phyloP scores from a whole-genome alignment of 495 filamentous ascomycete genomes.

The Neurospora sp. region DNA sequence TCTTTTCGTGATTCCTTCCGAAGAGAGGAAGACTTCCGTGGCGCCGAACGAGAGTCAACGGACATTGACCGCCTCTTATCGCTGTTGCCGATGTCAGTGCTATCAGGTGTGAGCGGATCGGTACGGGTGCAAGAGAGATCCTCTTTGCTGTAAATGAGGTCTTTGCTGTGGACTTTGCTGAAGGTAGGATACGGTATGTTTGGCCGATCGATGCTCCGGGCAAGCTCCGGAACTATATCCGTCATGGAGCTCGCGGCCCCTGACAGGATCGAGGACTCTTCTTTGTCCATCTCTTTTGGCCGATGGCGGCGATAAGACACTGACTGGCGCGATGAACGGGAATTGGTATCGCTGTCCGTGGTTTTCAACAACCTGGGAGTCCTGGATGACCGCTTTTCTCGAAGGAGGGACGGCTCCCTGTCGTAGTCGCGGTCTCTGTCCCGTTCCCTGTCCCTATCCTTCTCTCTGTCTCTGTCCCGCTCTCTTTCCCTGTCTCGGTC shows the following conservation, averaged over 20 bases:
- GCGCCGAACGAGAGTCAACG: constrained; percentile 12
- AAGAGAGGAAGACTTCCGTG: constrained; percentile 20
- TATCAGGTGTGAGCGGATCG: constrained; percentile 64
- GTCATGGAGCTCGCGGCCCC: constrained; percentile 27
- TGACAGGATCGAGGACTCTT: constrained; percentile 16
- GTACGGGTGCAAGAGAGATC: constrained; percentile 34
- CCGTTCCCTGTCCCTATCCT: constrained; percentile 9
- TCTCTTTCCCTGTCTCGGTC: constrained; percentile 6
- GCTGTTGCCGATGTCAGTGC: constrained; percentile 60
- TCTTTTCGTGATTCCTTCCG: constrained; percentile 26
- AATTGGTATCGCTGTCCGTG: constrained; percentile 26
- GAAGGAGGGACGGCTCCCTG: constrained; percentile 7
- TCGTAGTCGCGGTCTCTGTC: background rate
- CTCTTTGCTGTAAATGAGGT: constrained; percentile 55
- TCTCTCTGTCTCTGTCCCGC: background rate
- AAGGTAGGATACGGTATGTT: constrained; percentile 76
- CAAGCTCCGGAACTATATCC: constrained; percentile 42
- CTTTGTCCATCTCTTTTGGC: constrained; percentile 31
- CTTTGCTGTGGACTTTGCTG: constrained; percentile 84
- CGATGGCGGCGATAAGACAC: constrained; percentile 31
- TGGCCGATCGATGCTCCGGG: constrained; percentile 34
- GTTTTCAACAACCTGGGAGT: constrained; percentile 25
- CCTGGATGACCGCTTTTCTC: constrained; percentile 23
- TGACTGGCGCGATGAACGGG: constrained; percentile 10
- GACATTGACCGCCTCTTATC: constrained; percentile 35